These are phyloP conservation scores for Pseudozyma sp. DNA, from an alignment of 1,284 basidiomycete species.

Conservation along the genomic window DNA sequence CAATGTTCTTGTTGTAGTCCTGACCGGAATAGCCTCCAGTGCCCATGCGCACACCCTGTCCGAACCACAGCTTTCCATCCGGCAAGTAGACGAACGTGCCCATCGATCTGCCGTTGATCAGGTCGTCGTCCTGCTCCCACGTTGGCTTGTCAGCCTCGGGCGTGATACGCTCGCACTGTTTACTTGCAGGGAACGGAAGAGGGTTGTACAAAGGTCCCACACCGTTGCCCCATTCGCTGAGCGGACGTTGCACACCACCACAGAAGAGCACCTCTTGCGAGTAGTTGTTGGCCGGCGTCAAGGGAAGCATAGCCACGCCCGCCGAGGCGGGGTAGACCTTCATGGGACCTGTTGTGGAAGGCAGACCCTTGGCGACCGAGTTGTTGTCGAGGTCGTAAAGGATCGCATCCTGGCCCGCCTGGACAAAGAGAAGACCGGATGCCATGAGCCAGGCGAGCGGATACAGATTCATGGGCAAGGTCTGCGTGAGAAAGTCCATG, in stretches of 20 bases:
- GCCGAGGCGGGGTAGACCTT: slow-evolving; percentile 87
- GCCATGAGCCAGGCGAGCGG: slow-evolving; percentile 59
- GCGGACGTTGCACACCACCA: slow-evolving; percentile 77
- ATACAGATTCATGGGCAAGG: slow-evolving; percentile 57
- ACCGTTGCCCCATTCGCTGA: slow-evolving; percentile 59
- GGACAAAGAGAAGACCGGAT: slow-evolving; percentile 55
- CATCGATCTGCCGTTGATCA: slow-evolving; percentile 57
- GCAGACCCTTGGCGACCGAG: slow-evolving; percentile 29
- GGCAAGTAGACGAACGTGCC: slow-evolving; percentile 76
- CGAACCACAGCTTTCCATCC: slow-evolving; percentile 73
- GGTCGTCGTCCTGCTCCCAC: slow-evolving; percentile 53
- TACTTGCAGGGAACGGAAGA: slow-evolving; percentile 35
- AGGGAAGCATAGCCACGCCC: slow-evolving; percentile 86
- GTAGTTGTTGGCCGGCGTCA: slow-evolving; percentile 89
- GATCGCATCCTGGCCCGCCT: slow-evolving; percentile 51
- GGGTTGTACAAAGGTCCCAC: slow-evolving; percentile 51
- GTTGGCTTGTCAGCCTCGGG: slow-evolving; percentile 45
- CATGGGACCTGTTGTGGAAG: slow-evolving; percentile 36
- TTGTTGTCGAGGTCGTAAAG: slow-evolving; percentile 35
- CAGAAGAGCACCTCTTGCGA: slow-evolving; percentile 86
- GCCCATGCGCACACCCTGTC: slow-evolving; percentile 56
- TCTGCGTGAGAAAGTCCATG: slow-evolving; percentile 42
- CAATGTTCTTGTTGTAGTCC: slow-evolving; percentile 70
- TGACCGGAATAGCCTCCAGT: slow-evolving; percentile 84
- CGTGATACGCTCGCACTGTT: slow-evolving; percentile 56